phyloP scores from a whole-genome alignment of 2,329 filamentous ascomycete genomes.

The Elsinoe necatrix region DNA sequence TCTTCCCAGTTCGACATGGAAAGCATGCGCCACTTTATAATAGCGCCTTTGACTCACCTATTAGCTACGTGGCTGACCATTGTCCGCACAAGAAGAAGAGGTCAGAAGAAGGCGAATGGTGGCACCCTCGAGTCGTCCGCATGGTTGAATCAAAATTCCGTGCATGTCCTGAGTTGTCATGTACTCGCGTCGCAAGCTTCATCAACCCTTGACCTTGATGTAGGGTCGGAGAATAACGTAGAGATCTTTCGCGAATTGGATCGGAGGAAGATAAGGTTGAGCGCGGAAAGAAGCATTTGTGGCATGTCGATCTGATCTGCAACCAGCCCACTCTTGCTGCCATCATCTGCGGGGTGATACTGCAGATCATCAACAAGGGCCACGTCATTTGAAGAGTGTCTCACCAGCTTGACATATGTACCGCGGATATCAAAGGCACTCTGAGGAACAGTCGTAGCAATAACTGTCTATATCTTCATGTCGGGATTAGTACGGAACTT shows the following conservation, averaged over 20 bases:
- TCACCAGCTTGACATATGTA: too few relatives aligned
- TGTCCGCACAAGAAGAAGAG: not conserved
- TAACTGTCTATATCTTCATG: too few relatives aligned
- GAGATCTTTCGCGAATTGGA: too few relatives aligned
- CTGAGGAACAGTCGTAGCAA: too few relatives aligned
- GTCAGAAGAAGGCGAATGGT: too few relatives aligned
- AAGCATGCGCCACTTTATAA: conserved; percentile 3
- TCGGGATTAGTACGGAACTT: too few relatives aligned
- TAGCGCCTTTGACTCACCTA: conserved; percentile 3
- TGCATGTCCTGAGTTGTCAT: too few relatives aligned
- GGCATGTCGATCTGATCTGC: conserved; percentile 1
- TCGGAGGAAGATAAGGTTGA: not conserved
- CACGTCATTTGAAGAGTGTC: not conserved
- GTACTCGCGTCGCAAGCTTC: too few relatives aligned
- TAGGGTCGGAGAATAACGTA: not conserved
- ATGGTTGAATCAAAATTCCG: too few relatives aligned
- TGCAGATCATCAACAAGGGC: not conserved
- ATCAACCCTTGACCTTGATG: too few relatives aligned
- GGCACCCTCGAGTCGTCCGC: too few relatives aligned
- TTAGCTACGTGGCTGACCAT: not conserved
- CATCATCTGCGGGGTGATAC: not conserved
- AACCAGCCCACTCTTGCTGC: not conserved
- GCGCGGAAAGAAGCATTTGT: not conserved
- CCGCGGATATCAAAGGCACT: too few relatives aligned
- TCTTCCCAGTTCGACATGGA: not conserved